These are phyloP conservation scores for Penicillium chermesinum DNA, from an alignment of 495 filamentous ascomycete species.

Conservation along the genomic window DNA sequence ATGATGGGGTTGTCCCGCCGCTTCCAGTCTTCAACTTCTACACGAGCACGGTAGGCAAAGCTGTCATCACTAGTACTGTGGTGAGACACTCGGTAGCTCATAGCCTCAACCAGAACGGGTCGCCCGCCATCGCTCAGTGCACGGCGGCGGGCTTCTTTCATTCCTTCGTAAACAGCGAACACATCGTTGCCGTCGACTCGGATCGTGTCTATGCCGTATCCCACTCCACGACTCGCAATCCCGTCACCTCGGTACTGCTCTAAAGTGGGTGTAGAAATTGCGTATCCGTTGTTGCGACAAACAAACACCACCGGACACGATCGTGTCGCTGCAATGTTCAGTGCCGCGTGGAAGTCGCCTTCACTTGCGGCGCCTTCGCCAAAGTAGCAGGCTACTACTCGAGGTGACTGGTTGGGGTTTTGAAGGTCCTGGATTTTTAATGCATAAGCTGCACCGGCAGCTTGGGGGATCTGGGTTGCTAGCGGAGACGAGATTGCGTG, in stretches of 20 bases:
- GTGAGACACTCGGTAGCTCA: conserved; percentile 96
- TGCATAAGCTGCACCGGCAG: conserved; percentile 88
- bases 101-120: conserved; percentile 87
- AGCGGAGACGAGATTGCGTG: conserved; percentile 92
- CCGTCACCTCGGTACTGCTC: conserved; percentile 98
- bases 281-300: conserved; percentile 96
- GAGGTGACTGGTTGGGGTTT: conserved; percentile 58
- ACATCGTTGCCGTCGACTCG: conserved; percentile 97
- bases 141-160: conserved; percentile 67
- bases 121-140: conserved; percentile 73
- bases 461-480: conserved; percentile 94
- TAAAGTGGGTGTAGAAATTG: conserved; percentile 88
- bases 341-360: conserved; percentile 94
- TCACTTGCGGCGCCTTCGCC: conserved; percentile 97
- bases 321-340: conserved; percentile 94
- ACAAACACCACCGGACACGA: conserved; percentile 90
- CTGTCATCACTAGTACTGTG: conserved; percentile 98
- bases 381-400: conserved; percentile 86
- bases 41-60: conserved; percentile 88
- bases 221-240: conserved; percentile 89
- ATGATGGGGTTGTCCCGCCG: conserved; percentile 91
- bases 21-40: conserved; percentile 99
- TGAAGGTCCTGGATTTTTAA: conserved; percentile 78
- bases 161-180: conserved; percentile 85
- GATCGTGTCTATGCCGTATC: conserved; percentile 96